Percentiles rank a stretch among this genome's conserved stretches.
Conservation (phyloP, 352 stramenopile species). For the Phytophthora citricola region DNA sequence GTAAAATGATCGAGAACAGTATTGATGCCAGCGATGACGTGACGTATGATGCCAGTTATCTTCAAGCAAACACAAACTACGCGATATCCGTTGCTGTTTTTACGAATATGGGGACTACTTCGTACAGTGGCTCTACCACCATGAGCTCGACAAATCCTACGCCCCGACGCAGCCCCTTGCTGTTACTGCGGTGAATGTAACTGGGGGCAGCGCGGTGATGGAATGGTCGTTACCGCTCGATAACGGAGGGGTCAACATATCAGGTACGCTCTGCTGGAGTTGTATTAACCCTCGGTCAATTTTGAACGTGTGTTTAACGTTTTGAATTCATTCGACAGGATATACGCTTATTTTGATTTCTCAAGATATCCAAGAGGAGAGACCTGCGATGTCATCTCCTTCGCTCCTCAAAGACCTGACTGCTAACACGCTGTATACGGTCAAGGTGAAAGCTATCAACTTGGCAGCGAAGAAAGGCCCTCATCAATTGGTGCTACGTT, state of each 20-base stretch:
- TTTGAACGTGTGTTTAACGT: neutral
- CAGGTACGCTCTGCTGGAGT: conserved; percentile 32
- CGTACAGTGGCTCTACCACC: conserved; percentile 31
- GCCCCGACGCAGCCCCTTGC: conserved; percentile 38
- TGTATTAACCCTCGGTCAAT: neutral
- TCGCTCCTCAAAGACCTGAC: conserved; percentile 39
- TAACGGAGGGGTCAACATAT: conserved; percentile 49
- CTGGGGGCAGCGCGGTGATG: conserved; percentile 43
- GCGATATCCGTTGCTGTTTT: conserved; percentile 41
- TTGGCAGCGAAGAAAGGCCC: conserved; percentile 31
- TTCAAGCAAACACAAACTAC: conserved; percentile 43
- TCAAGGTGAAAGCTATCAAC: conserved; percentile 61
- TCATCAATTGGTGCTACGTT: conserved; percentile 43
- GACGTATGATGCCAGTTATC: conserved; percentile 34
- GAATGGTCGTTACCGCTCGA: conserved; percentile 52
- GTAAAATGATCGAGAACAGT: conserved; percentile 16
- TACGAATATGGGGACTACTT: conserved; percentile 48
- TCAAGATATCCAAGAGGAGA: conserved; percentile 21
- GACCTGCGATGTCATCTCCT: conserved; percentile 9
- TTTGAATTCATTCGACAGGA: conserved; percentile 10
- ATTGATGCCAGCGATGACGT: conserved; percentile 30
- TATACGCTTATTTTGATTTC: conserved; percentile 34
- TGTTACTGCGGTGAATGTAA: conserved; percentile 39
- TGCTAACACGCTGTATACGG: conserved; percentile 52
- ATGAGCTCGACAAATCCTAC: conserved; percentile 43